Evolutionary conservation across 2,329 filamentous ascomycete species (phyloP).

Genomic region (Talaromyces sp.): DNA sequence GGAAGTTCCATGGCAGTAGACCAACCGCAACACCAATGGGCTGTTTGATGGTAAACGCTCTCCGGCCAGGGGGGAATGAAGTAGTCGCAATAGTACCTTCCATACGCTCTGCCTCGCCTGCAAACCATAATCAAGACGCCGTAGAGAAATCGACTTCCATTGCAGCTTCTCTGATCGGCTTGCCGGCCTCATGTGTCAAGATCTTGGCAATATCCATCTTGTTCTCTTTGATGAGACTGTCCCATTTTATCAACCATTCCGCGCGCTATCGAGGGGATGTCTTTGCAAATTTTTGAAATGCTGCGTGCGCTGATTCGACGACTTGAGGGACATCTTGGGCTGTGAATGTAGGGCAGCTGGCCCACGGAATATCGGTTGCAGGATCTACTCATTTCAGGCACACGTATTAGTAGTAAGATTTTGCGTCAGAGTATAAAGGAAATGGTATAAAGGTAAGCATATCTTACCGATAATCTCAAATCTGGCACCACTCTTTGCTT

Average conservation of each 20-base stretch:
- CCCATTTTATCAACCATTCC: constrained; percentile 75
- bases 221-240: constrained; percentile 75
- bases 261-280: constrained; percentile 73
- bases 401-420: neutral
- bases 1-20: constrained; percentile 90
- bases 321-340: constrained; percentile 20
- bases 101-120: constrained; percentile 70
- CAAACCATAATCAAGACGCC: constrained; percentile 78
- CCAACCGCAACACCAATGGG: constrained; percentile 80
- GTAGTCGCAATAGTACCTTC: constrained; percentile 75
- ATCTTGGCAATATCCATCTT: constrained; percentile 76
- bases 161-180: constrained; percentile 72
- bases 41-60: constrained; percentile 76
- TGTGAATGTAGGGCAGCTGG: constrained; percentile 21
- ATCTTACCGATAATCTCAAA: constrained; percentile 52
- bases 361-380: constrained; percentile 21
- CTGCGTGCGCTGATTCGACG: constrained; percentile 37
- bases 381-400: constrained; percentile 16
- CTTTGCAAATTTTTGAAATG: constrained; percentile 57
- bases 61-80: constrained; percentile 63
- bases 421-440: neutral
- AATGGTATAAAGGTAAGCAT: neutral
- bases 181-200: constrained; percentile 89
- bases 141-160: constrained; percentile 72
- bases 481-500: constrained; percentile 47